These are phyloP conservation scores for Lecanoromycetidae sp. DNA, from an alignment of 2,329 filamentous ascomycete species.

Conservation along the genomic window DNA sequence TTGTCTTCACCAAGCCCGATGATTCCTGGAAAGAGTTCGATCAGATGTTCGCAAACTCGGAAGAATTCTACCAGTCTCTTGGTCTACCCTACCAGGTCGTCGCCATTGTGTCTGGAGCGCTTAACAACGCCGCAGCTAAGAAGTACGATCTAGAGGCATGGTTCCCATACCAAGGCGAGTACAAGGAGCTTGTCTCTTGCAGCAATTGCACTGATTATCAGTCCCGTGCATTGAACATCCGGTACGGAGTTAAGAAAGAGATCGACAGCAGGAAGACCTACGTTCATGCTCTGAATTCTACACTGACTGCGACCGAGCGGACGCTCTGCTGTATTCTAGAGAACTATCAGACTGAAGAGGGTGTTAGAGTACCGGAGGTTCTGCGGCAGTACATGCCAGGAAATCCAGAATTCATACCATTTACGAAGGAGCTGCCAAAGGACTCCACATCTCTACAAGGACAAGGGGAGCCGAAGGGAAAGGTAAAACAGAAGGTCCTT, in stretches of 20 bases:
- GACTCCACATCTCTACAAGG: conserved; percentile 58
- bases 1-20: conserved; percentile 69
- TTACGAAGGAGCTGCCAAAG: conserved; percentile 72
- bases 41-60: conserved; percentile 77
- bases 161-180: conserved; percentile 93
- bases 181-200: conserved; percentile 96
- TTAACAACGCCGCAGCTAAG: conserved; percentile 82
- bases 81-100: conserved; percentile 84
- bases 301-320: conserved; percentile 78
- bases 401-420: conserved; percentile 78
- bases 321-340: conserved; percentile 90
- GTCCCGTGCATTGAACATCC: conserved; percentile 82
- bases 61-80: conserved; percentile 90
- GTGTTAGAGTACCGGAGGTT: conserved; percentile 67
- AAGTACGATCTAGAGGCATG: conserved; percentile 95
- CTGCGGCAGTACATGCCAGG: conserved; percentile 85
- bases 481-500: no score
- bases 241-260: conserved; percentile 77
- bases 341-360: conserved; percentile 85
- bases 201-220: conserved; percentile 99
- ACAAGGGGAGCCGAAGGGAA: no score
- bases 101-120: conserved; percentile 85
- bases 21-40: conserved; percentile 91
- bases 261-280: conserved; percentile 83
- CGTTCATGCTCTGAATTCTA: conserved; percentile 78